phyloP scores from a whole-genome alignment of 2,329 filamentous ascomycete genomes.

The Orbilia ellipsospora region DNA sequence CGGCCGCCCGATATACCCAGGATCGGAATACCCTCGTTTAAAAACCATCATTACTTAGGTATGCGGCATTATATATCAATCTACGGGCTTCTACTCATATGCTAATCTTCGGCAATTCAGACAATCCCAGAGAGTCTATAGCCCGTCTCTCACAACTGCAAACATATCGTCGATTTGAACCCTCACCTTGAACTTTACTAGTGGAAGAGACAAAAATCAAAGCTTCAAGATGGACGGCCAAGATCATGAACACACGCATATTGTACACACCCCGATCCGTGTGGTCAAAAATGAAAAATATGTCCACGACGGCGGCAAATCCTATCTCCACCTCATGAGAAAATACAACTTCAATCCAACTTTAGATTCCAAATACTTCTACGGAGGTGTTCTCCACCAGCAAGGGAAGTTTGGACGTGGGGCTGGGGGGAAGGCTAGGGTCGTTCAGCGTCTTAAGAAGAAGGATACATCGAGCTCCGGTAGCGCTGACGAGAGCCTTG shows the following conservation, averaged over 20 bases:
- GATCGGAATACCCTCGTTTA: too few relatives aligned
- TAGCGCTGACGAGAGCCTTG: constrained; percentile 62
- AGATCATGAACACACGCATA: constrained; percentile 24
- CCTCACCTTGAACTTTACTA: too few relatives aligned
- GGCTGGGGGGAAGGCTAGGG: constrained; percentile 66
- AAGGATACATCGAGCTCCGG: constrained; percentile 57
- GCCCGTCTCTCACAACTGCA: too few relatives aligned
- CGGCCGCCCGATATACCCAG: too few relatives aligned
- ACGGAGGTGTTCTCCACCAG: constrained; percentile 66
- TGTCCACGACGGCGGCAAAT: constrained; percentile 70
- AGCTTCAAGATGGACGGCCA: constrained; percentile 20
- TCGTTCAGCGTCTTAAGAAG: constrained; percentile 65
- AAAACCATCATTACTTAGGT: too few relatives aligned
- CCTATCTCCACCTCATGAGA: constrained; percentile 71
- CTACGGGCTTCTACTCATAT: too few relatives aligned
- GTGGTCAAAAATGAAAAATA: constrained; percentile 71
- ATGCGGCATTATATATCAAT: too few relatives aligned
- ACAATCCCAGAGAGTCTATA: too few relatives aligned
- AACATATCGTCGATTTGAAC: too few relatives aligned
- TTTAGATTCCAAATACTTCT: constrained; percentile 71
- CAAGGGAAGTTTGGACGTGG: constrained; percentile 66
- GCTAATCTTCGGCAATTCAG: too few relatives aligned
- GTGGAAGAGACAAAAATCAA: neutral
- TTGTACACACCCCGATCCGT: constrained; percentile 30
- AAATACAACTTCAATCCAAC: constrained; percentile 74